Base-by-base conservation (phyloP, 495 filamentous ascomycete species). In the Aspergillus saccharolyticus region DNA sequence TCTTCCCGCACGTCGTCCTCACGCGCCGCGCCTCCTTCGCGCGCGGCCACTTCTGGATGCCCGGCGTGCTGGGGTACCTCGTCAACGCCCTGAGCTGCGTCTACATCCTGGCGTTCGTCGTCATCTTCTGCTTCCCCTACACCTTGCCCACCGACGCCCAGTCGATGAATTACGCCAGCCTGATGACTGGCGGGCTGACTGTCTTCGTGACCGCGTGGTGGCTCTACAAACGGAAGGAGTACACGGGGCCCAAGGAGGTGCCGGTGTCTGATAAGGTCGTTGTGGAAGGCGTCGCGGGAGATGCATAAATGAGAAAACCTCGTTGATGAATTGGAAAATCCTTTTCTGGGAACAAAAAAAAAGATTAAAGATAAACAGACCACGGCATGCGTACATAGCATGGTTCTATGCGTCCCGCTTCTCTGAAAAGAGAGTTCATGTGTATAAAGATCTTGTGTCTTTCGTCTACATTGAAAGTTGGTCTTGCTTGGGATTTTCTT, bases 111-210 rank as follows among this genome's bases (percentile, higher is more conserved):
- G 71, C 83, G n/a, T 92, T 90, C 67, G 80, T 85, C 47, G 78
- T 89, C 21, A 84, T 92, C 59, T 93, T 87, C 71, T 91, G 87
- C 65, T 92, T 92, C 72, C 89, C 87, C 2, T 88, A 79, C 60
- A 66, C 67, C 1, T 56, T 84, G 53, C 85, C 86, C 0, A 79
- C 78, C 3, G 72, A 73, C 2, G 77, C 76, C 8, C 68, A 71
- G 17, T 74, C 72, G 5, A 89, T 90, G 87, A 90, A 89, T 60
- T 90, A 88, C 63, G 83, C 85, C 47, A 80, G 79, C 63, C 71
- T 88, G 14, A 85, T 89, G 55, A 77, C 85, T 19, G 84, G 78
- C 5, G 86, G 86, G 3, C 67, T 85, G 50, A 66, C 83, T 0
- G 64, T 81, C 9, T 69, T 80, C 43, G 67, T 78, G 30, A 63